These are phyloP conservation scores for Fusarium sp. DNA, from an alignment of 2,329 filamentous ascomycete genomes.

Conservation along the genomic window DNA sequence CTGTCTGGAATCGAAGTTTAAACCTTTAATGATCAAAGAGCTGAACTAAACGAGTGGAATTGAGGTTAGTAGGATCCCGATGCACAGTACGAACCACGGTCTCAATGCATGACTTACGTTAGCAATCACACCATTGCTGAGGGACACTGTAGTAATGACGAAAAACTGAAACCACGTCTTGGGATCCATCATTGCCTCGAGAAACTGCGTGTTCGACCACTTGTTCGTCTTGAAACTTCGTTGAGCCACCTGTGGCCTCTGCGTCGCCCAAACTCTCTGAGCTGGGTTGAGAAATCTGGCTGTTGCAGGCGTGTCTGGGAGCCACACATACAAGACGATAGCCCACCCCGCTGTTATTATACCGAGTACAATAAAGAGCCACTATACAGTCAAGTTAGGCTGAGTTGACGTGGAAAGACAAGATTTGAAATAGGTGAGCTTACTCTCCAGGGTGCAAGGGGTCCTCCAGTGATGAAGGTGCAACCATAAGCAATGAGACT, in stretches of 20 bases:
- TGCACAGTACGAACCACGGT: fast-evolving
- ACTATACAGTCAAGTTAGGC: fast-evolving
- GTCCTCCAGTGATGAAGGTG: background rate
- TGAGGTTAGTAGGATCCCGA: background rate
- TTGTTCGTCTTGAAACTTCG: background rate
- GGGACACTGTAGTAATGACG: background rate
- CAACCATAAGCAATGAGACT: background rate
- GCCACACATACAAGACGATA: background rate
- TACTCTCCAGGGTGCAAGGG: background rate
- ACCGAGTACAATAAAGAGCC: background rate
- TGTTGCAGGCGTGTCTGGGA: background rate
- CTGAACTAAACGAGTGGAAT: background rate
- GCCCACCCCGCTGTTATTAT: background rate
- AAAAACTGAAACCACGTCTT: background rate
- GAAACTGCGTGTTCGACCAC: background rate
- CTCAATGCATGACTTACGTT: background rate
- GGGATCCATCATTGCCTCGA: background rate
- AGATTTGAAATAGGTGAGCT: fast-evolving
- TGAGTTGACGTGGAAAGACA: fast-evolving
- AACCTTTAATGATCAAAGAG: background rate
- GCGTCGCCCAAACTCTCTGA: background rate
- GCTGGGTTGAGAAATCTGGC: background rate
- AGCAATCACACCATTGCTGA: background rate
- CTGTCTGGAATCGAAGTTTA: background rate
- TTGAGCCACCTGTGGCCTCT: background rate